A percentile compares a stretch with the other conserved stretches of the same genome.
Conservation (phyloP, 2,329 filamentous ascomycete species). For the Neonectria coccinea region DNA sequence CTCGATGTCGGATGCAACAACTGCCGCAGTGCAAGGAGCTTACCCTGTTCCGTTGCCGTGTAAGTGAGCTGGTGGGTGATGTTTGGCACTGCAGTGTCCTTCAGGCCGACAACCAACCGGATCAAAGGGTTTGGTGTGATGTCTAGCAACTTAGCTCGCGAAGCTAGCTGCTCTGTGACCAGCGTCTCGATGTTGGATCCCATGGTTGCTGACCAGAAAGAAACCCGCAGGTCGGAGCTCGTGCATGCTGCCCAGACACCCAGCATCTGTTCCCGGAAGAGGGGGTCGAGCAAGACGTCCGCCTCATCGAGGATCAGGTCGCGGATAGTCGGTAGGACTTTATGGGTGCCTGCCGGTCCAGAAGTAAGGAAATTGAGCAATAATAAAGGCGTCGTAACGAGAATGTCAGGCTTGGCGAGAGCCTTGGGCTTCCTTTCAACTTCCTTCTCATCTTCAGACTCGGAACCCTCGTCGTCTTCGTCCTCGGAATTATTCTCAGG, state of each 20-base stretch:
- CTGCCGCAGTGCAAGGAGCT: constrained; percentile 90
- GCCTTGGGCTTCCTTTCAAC: constrained; percentile 45
- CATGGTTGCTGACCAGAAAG: constrained; percentile 97
- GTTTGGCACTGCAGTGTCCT: constrained; percentile 94
- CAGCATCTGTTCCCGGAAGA: constrained; percentile 91
- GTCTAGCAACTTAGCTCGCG: constrained; percentile 59
- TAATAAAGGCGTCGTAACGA: constrained; percentile 64
- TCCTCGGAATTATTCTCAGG: constrained; percentile 55
- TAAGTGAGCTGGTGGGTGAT: constrained; percentile 91
- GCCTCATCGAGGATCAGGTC: constrained; percentile 91
- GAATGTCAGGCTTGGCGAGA: constrained; percentile 52
- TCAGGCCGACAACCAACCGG: constrained; percentile 92
- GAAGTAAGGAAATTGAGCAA: constrained; percentile 78
- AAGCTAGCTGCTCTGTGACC: constrained; percentile 73
- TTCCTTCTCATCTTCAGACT: constrained; percentile 51
- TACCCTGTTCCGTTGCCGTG: constrained; percentile 91
- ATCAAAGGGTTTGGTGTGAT: constrained; percentile 67
- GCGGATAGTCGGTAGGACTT: constrained; percentile 73
- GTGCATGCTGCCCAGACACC: constrained; percentile 85
- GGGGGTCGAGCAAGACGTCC: constrained; percentile 89
- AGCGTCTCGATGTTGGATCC: constrained; percentile 90
- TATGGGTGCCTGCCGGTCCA: constrained; percentile 57
- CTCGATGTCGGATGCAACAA: constrained; percentile 80
- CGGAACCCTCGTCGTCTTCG: constrained; percentile 53
- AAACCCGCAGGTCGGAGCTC: constrained; percentile 75